Conservation (phyloP, 2,329 filamentous ascomycete species). For the Alternaria sp. region DNA sequence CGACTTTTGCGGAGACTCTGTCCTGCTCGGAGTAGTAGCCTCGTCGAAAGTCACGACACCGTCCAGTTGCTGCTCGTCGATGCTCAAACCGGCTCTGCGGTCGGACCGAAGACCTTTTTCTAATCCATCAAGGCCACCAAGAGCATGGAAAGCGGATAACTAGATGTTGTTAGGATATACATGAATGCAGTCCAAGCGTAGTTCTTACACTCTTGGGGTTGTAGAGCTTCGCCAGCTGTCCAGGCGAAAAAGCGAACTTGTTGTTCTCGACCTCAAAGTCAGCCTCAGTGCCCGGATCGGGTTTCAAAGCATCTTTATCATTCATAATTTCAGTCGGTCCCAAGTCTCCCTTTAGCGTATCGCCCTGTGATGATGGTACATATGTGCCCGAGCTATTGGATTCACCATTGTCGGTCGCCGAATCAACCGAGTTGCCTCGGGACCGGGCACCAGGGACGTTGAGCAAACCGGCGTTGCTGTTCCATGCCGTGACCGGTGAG, state of each 20-base stretch:
- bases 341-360: slow-evolving; percentile 53
- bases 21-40: slow-evolving; percentile 52
- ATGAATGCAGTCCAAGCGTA: neutral
- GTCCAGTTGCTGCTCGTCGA: slow-evolving; percentile 72
- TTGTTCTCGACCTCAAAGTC: slow-evolving; percentile 79
- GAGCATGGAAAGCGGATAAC: slow-evolving; percentile 70
- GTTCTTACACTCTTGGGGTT: slow-evolving; percentile 77
- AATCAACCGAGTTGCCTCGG: slow-evolving; percentile 73
- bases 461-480: slow-evolving; percentile 66
- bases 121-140: slow-evolving; percentile 76
- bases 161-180: neutral
- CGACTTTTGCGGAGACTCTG: slow-evolving; percentile 30
- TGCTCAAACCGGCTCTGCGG: slow-evolving; percentile 70
- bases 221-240: slow-evolving; percentile 81
- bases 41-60: slow-evolving; percentile 75
- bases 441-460: slow-evolving; percentile 71
- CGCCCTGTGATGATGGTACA: slow-evolving; percentile 57
- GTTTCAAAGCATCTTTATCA: slow-evolving; percentile 74
- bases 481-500: slow-evolving; percentile 65
- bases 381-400: slow-evolving; percentile 68
- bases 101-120: slow-evolving; percentile 78
- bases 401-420: slow-evolving; percentile 64
- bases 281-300: slow-evolving; percentile 73
- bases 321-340: slow-evolving; percentile 65
- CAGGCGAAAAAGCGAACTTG: slow-evolving; percentile 83